phyloP scores from a whole-genome alignment of 202 grass and related monocot species.

The Dendrocalamus latiflorus region DNA sequence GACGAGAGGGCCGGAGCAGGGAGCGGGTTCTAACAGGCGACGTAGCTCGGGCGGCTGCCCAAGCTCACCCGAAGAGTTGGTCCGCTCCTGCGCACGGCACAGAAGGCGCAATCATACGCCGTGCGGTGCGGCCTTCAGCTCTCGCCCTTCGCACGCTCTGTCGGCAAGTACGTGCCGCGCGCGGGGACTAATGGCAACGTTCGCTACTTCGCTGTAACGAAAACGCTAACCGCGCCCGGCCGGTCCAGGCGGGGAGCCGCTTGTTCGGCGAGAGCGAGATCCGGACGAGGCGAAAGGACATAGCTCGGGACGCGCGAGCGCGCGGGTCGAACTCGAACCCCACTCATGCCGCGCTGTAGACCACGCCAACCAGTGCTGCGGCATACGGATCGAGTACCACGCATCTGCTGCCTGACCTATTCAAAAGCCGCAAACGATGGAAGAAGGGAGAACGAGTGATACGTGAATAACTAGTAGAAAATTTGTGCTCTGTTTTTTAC shows the following conservation, averaged over 20 bases:
- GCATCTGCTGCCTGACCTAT: background rate
- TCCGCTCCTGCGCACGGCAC: too few species aligned
- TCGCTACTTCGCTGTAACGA: background rate
- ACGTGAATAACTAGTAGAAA: background rate
- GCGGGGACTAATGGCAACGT: background rate
- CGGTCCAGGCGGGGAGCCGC: background rate
- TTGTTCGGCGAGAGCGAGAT: background rate
- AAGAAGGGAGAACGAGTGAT: background rate
- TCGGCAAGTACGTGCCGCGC: background rate
- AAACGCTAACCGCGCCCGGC: background rate
- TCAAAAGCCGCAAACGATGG: background rate
- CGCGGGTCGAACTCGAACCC: too few species aligned
- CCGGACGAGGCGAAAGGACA: background rate
- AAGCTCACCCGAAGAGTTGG: too few species aligned
- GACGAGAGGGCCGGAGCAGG: too few species aligned
- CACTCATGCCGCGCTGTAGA: background rate
- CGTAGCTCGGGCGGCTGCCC: too few species aligned
- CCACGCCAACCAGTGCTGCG: background rate
- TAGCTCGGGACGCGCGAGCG: background rate
- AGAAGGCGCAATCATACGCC: background rate
- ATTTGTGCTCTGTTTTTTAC: background rate
- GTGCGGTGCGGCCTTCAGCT: background rate
- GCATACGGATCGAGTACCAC: background rate
- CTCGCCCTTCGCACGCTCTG: background rate
- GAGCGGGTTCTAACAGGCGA: too few species aligned